These are phyloP conservation scores for Hypoxylon trugodes DNA, from an alignment of 495 filamentous ascomycete genomes.

Conservation along the genomic window DNA sequence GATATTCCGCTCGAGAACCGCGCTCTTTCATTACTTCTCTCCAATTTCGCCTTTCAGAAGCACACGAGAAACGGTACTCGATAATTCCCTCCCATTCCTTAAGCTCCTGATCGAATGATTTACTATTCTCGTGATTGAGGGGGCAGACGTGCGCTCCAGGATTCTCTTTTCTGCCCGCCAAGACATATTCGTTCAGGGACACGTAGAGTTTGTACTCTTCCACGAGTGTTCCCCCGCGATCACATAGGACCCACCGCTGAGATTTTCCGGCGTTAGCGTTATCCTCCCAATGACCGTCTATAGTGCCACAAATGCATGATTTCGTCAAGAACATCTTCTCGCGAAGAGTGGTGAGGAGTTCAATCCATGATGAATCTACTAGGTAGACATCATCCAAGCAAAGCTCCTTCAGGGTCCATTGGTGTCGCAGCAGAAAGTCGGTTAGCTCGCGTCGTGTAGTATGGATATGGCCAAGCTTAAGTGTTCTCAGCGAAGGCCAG, in stretches of 20 bases:
- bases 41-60: too few relatives aligned
- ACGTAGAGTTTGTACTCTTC: too few relatives aligned
- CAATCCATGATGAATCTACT: slow-evolving; percentile 20
- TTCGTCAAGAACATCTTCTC: slow-evolving; percentile 17
- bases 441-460: slow-evolving; percentile 20
- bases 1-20: too few relatives aligned
- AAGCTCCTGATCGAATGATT: too few relatives aligned
- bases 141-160: too few relatives aligned
- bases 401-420: slow-evolving; percentile 20
- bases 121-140: too few relatives aligned
- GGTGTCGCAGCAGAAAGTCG: slow-evolving; percentile 17
- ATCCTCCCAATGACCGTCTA: neutral
- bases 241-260: neutral
- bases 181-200: neutral
- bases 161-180: neutral
- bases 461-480: slow-evolving; percentile 10
- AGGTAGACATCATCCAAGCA: slow-evolving; percentile 13
- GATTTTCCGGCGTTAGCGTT: neutral
- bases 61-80: too few relatives aligned
- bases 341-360: slow-evolving; percentile 21
- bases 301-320: slow-evolving; percentile 6
- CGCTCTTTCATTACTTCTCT: too few relatives aligned
- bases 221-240: too few relatives aligned
- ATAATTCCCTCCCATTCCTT: too few relatives aligned
- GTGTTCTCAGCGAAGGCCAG: slow-evolving; percentile 13